phyloP scores from a whole-genome alignment of 2,329 filamentous ascomycete genomes.

The Ascocoryne sarcoides region DNA sequence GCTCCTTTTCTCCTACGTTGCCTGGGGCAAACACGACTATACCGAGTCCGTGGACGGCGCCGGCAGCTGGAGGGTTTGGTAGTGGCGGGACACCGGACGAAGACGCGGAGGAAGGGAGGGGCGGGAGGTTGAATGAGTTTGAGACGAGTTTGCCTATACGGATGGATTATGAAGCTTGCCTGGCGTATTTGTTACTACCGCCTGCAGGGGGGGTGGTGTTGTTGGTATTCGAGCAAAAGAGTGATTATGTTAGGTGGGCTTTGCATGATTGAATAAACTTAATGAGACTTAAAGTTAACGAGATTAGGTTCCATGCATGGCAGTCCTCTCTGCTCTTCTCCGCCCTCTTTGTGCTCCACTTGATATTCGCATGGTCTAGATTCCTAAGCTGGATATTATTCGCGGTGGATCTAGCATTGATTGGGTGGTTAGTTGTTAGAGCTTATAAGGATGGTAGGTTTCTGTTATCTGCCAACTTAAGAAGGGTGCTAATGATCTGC shows the following conservation, averaged over 20 bases:
- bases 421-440: constrained; percentile 65
- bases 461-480: too few relatives aligned
- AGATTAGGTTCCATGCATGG: constrained; percentile 83
- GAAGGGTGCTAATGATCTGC: too few relatives aligned
- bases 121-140: constrained; percentile 63
- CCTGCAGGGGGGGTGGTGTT: constrained; percentile 79
- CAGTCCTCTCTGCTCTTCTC: constrained; percentile 81
- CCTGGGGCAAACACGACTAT: constrained; percentile 32
- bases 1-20: constrained; percentile 43
- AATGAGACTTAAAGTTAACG: background rate
- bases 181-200: constrained; percentile 80
- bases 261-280: background rate
- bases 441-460: constrained; percentile 70
- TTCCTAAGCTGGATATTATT: constrained; percentile 81
- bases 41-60: constrained; percentile 33
- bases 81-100: constrained; percentile 9
- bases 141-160: constrained; percentile 82
- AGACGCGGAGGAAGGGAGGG: constrained; percentile 25
- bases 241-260: constrained; percentile 83
- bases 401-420: constrained; percentile 63
- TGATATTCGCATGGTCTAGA: constrained; percentile 77
- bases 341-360: constrained; percentile 63
- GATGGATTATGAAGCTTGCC: constrained; percentile 80
- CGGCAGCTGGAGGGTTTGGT: constrained; percentile 7
- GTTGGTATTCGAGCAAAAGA: constrained; percentile 83